Evolutionary conservation across 345 rosid genomes (phyloP), one percentile per base, ranked within the genome.

Genomic region (Ceriops decandra): DNA sequence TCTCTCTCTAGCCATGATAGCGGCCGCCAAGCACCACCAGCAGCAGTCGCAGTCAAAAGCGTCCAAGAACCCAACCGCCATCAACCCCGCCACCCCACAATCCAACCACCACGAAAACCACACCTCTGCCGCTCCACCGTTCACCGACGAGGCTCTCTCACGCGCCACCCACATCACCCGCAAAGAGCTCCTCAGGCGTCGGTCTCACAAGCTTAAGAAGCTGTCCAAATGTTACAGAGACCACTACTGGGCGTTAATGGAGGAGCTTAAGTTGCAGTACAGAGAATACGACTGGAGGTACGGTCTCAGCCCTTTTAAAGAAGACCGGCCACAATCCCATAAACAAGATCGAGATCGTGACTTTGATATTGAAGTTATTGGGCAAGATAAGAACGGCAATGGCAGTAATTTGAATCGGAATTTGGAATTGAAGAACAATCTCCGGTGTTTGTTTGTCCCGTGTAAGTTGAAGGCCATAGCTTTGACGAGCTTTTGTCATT

Each of bases 241-340:
- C 58, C 77, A 80, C 61, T 85, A 84, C 83, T 87, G 88, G 95
- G 81, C 76, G 10, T 36, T 84, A 22, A 81, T 83, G 91, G 91
- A 85, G 60, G 91, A 89, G 51, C 74, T 87, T 61, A 82, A 80
- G 68, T 63, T 71, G 38, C 80, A 84, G 56, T 74, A 89, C 74
- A 85, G 77, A 62, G 82, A 87, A 63, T 89, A 84, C 63, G 80
- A 79, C 66, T 87, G 95, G 95, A 68, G 53, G 64, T 77, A 77
- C 52, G 91, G 91, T n/a, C 74, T 59, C 51, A 85, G 87, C 61
- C 91, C 24, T 22, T 22, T 22, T 22, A 22, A 22, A 22, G 24
- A 22, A 22, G 24, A 76, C 10, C 60, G 70, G 16, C 69, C n/a
- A 3, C 51, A 28, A 21, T 0, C 42, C 42, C 24, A 20, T 57